Percentiles rank a stretch among this genome's conserved stretches.
Conservation (phyloP, 164 flowering plant species). For the Piper longum region DNA sequence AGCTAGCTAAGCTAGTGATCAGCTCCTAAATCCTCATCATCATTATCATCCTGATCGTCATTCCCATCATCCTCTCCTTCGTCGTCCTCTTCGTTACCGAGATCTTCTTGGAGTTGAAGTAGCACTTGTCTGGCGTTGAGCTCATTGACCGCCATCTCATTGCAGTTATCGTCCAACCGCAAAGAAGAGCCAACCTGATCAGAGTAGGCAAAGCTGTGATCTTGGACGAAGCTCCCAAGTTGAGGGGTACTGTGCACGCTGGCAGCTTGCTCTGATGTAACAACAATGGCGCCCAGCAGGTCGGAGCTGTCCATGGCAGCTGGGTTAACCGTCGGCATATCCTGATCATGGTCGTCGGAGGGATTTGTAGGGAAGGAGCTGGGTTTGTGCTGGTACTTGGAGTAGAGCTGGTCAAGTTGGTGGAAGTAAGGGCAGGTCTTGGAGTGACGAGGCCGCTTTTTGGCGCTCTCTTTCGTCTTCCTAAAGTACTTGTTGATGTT, state of each 20-base stretch:
- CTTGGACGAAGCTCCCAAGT: background rate
- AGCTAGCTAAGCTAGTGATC: background rate
- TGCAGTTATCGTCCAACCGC: background rate
- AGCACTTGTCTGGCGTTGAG: background rate
- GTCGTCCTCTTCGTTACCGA: background rate
- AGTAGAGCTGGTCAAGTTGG: constrained; percentile 13
- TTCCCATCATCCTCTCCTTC: background rate
- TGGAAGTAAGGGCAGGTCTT: constrained; percentile 14
- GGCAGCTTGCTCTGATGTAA: background rate
- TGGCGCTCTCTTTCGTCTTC: constrained; percentile 10
- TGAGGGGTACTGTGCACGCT: background rate
- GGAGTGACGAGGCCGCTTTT: constrained; percentile 8
- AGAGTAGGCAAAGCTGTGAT: background rate
- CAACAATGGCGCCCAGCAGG: constrained; percentile 9
- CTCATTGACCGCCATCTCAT: background rate
- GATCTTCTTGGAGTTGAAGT: constrained; percentile 3
- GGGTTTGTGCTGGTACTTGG: background rate
- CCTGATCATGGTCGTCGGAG: background rate
- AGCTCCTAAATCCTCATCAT: background rate
- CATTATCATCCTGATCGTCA: background rate
- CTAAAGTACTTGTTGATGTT: constrained; percentile 15
- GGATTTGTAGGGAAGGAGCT: background rate
- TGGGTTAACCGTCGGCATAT: no score
- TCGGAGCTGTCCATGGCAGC: constrained; percentile 5
- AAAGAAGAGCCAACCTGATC: constrained; percentile 1